Percentiles rank a stretch among this genome's conserved stretches.
phyloP scores from a whole-genome alignment of 1,284 basidiomycete species.

The Pseudozyma tsukubaensis region DNA sequence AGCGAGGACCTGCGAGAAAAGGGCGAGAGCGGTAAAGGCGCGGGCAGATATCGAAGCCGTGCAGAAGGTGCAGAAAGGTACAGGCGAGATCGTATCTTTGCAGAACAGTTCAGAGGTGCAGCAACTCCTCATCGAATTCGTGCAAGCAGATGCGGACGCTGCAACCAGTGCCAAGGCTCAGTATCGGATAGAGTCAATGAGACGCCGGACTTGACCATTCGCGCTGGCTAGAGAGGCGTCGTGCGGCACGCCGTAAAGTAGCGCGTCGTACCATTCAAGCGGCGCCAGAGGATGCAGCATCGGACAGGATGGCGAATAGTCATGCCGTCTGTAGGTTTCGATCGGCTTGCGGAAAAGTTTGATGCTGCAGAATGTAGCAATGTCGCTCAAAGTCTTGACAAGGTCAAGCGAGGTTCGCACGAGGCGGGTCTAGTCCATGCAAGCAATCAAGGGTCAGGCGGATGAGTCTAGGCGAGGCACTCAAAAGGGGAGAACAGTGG shows the following conservation, averaged over 20 bases:
- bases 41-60: conserved; percentile 2
- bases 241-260: conserved; percentile 4
- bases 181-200: too few species aligned
- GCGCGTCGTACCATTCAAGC: conserved; percentile 11
- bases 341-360: background rate
- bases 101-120: too few species aligned
- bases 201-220: conserved; percentile 1
- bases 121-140: too few species aligned
- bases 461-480: conserved; percentile 23
- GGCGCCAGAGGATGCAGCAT: background rate
- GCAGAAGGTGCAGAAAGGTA: conserved; percentile 9
- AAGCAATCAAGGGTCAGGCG: too few species aligned
- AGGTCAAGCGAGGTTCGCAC: conserved; percentile 14
- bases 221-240: conserved; percentile 14
- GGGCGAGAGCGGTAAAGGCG: background rate
- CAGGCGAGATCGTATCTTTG: conserved; percentile 6
- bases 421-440: conserved; percentile 6
- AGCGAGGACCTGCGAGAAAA: background rate
- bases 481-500: conserved; percentile 1
- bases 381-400: conserved; percentile 8
- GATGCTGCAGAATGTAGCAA: background rate
- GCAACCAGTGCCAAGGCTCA: too few species aligned
- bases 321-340: conserved; percentile 8
- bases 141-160: conserved; percentile 9
- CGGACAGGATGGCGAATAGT: background rate